Conservation (phyloP, 2,329 filamentous ascomycete genomes). For the Periconia macrospinosa region DNA sequence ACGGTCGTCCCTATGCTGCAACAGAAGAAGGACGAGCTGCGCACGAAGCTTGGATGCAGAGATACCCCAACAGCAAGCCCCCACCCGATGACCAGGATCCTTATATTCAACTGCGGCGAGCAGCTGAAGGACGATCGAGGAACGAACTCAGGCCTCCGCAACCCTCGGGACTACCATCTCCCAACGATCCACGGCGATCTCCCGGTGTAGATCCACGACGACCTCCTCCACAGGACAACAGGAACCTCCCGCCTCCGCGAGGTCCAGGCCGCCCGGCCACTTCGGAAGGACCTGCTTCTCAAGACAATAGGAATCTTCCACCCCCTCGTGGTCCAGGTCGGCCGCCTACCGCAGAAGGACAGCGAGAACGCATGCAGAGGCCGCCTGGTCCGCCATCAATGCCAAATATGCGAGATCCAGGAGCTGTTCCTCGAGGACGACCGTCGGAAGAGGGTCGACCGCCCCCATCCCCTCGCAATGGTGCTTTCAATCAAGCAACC, state of each 20-base stretch:
- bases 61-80: background rate
- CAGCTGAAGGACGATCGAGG: background rate
- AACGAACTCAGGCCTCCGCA: constrained; percentile 9
- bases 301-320: constrained; percentile 18
- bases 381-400: constrained; percentile 7
- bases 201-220: constrained; percentile 12
- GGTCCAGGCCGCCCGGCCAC: constrained; percentile 13
- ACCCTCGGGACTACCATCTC: constrained; percentile 11
- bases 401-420: constrained; percentile 6
- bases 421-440: constrained; percentile 5
- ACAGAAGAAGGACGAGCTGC: constrained; percentile 30
- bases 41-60: constrained; percentile 6
- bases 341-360: constrained; percentile 10
- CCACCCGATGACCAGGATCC: constrained; percentile 8
- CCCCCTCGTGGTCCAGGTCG: constrained; percentile 16
- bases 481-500: constrained; percentile 16
- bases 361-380: constrained; percentile 7
- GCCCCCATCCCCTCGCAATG: constrained; percentile 8
- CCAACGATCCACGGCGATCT: constrained; percentile 5
- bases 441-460: constrained; percentile 6
- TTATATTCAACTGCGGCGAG: constrained; percentile 1
- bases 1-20: constrained; percentile 43
- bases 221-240: constrained; percentile 13
- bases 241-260: constrained; percentile 19
- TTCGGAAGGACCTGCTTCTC: constrained; percentile 10